These are phyloP conservation scores for Sicyos baderoa DNA, from an alignment of 306 rosid species.

Conservation along the genomic window DNA sequence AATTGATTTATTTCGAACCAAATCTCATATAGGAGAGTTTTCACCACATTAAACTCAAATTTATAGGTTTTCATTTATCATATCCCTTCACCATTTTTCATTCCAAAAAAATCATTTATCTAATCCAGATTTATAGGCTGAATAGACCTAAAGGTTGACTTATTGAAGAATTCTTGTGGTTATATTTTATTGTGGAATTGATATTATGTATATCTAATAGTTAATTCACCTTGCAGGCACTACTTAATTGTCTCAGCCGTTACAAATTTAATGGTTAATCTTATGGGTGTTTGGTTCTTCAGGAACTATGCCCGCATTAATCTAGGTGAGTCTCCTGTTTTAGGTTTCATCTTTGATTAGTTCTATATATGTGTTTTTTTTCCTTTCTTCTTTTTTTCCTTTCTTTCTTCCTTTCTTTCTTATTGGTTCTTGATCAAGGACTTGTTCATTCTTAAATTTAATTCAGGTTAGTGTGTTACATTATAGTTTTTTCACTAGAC, in stretches of 20 bases:
- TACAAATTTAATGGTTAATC: conserved; percentile 87
- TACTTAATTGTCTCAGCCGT: conserved; percentile 91
- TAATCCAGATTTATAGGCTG: no score
- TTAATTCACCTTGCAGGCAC: conserved; percentile 56
- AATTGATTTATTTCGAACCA: no score
- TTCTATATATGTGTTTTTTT: not conserved
- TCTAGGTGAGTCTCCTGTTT: conserved; percentile 52
- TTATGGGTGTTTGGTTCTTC: conserved; percentile 98
- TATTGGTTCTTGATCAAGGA: not conserved
- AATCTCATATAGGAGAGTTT: no score
- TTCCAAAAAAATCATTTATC: no score
- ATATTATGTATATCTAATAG: conserved; percentile 25
- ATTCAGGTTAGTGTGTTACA: not conserved
- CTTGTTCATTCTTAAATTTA: not conserved
- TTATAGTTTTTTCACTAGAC: not conserved
- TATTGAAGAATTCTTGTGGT: conserved; percentile 7
- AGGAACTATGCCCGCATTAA: conserved; percentile 89
- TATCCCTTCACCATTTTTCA: no score
- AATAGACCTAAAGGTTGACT: not conserved
- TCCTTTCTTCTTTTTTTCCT: not conserved
- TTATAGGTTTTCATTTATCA: not conserved
- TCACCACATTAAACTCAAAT: not conserved
- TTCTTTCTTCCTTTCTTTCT: not conserved
- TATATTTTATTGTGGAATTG: conserved; percentile 12
- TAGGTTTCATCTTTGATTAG: not conserved